Evolutionary conservation across 192 early-diverging fungal genomes (phyloP), one percentile per base, ranked within the genome.

Genomic region (Lobosporangium transversale): DNA sequence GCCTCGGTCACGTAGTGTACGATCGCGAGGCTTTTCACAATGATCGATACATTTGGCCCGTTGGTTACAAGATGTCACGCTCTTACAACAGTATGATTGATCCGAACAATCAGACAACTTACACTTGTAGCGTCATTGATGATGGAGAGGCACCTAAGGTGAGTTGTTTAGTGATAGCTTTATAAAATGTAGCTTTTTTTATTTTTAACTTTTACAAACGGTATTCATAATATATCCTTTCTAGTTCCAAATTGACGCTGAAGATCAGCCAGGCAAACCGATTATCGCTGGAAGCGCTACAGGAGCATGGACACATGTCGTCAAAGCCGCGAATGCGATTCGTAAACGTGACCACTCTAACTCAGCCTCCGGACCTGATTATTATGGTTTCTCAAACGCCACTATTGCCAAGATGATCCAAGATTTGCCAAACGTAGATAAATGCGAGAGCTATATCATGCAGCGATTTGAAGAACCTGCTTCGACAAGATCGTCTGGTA

Each of bases 41-140:
- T 59, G 94, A 96, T 64, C 86, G 94, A 15, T 95, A 97, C 66
- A 96, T 97, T 40, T 97, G 87, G 83, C 96, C 96, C 1, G 91
- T 96, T 3, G 95, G 96, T 9, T 97, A 94, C 79, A 89, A 54
- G 26, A 54, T 71, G 48, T 42, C 37, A 61, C 79, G 87, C 59
- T 79, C 79, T 7, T 88, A 88, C 51, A 78, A 82, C 47, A 86
- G 85, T 54, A 88, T 88, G 87, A 67, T 85, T 8, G 76, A 86
- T 47, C 68, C 78, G 6, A 53, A 79, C 1, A 50, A 36, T 30
- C 84, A 86, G 61, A 85, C 83, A 40, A 88, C 79, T 14, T 95
- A 93, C 68, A 82, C 86, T 35, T 91, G 90, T 66, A 95, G 90
- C 83, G 74, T 89, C 6, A 88, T 94, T 12, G 93, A 96, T 62